A percentile compares a stretch with the other conserved stretches of the same genome.
Conservation (phyloP, 2,329 filamentous ascomycete species). For the Botrytis pseudocinerea region DNA sequence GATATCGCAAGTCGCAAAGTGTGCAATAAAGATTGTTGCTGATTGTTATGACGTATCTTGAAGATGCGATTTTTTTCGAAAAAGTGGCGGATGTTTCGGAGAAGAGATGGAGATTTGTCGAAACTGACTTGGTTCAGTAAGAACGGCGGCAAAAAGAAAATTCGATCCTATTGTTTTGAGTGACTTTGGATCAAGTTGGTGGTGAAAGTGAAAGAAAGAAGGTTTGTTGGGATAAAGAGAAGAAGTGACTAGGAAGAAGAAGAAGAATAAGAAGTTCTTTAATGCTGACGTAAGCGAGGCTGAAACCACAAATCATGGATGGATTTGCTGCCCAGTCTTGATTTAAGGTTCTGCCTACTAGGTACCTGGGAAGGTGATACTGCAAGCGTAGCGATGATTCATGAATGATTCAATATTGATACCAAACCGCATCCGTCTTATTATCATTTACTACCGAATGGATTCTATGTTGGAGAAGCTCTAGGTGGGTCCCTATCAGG, state of each 20-base stretch:
- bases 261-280: neutral
- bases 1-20: conserved; percentile 12
- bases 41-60: conserved; percentile 3
- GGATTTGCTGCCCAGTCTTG: neutral
- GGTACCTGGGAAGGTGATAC: neutral
- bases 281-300: conserved; percentile 10
- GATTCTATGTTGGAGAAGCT: neutral
- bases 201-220: conserved; percentile 14
- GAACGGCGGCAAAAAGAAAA: neutral
- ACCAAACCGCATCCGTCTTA: neutral
- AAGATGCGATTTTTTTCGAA: conserved; percentile 13
- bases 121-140: neutral
- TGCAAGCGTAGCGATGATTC: neutral
- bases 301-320: neutral
- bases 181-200: neutral
- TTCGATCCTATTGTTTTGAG: neutral
- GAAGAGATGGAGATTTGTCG: no score
- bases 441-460: neutral
- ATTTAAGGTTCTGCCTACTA: neutral
- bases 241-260: neutral
- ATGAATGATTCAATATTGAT: neutral
- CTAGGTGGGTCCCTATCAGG: no score
- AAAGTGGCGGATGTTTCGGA: neutral
- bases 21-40: conserved; percentile 4
- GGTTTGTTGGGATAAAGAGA: conserved; percentile 1